A percentile compares a stretch with the other conserved stretches of the same genome.
Conservation (phyloP, 176 grass and related monocot genomes). For the Oryza brachyantha region DNA sequence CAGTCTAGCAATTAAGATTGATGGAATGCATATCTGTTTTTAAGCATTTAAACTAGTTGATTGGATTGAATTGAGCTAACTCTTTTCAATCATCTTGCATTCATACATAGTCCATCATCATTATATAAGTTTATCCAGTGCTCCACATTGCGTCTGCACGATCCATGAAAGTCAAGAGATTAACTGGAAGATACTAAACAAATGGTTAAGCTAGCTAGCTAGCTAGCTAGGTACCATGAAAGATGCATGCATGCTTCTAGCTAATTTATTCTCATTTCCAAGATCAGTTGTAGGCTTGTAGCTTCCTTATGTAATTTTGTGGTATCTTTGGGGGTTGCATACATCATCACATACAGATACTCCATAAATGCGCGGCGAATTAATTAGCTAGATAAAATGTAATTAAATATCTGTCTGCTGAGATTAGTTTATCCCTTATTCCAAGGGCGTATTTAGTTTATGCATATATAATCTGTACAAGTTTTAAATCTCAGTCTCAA, state of each 20-base stretch:
- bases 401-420: neutral
- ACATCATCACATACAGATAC: neutral
- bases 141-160: slow-evolving; percentile 19
- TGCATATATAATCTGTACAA: neutral
- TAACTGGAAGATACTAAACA: slow-evolving; percentile 22
- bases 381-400: neutral
- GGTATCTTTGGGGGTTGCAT: neutral
- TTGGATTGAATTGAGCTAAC: neutral
- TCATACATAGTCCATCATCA: neutral
- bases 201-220: neutral
- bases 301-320: neutral
- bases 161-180: slow-evolving; percentile 18
- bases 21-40: neutral
- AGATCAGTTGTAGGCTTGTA: neutral
- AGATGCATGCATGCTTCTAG: neutral
- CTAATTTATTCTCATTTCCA: neutral
- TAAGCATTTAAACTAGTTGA: neutral
- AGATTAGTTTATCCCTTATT: neutral
- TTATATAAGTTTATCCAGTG: slow-evolving; percentile 13
- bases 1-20: neutral
- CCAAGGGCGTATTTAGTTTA: neutral
- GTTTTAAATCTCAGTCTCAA: neutral
- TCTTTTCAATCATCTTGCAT: neutral
- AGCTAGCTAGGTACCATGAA: neutral
- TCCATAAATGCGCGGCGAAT: neutral